phyloP scores from a whole-genome alignment of 2,329 filamentous ascomycete genomes.

The Beauveria medogensis region DNA sequence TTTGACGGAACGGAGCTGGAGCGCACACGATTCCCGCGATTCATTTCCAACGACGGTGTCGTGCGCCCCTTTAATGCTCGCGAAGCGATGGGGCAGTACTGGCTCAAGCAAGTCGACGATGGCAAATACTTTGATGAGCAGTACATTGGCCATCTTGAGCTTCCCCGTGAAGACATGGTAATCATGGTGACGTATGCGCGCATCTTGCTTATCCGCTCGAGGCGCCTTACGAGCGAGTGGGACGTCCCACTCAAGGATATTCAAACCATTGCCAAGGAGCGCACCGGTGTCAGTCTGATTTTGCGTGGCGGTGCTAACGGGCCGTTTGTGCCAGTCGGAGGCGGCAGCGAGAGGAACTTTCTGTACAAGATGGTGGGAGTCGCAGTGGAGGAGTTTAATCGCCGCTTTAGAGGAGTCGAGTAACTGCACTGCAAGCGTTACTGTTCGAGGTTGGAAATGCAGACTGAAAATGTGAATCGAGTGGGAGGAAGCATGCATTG shows the following conservation, averaged over 20 bases:
- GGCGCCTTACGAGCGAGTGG: conserved; percentile 85
- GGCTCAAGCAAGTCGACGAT: conserved; percentile 97
- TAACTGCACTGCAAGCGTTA: conserved; percentile 9
- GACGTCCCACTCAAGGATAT: conserved; percentile 93
- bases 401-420: conserved; percentile 42
- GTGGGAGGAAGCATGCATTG: background rate
- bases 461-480: background rate
- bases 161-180: conserved; percentile 80
- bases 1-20: conserved; percentile 94
- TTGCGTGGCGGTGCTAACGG: conserved; percentile 87
- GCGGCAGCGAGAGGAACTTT: conserved; percentile 64
- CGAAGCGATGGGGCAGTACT: conserved; percentile 93
- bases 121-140: conserved; percentile 96
- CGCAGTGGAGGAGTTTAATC: conserved; percentile 60
- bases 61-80: conserved; percentile 91
- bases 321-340: conserved; percentile 88
- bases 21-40: conserved; percentile 85
- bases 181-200: conserved; percentile 81
- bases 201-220: conserved; percentile 84
- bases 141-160: conserved; percentile 93
- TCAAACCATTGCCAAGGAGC: conserved; percentile 93
- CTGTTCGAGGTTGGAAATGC: background rate
- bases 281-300: conserved; percentile 84
- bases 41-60: conserved; percentile 86
- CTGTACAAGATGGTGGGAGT: conserved; percentile 58